These are phyloP conservation scores for Coniochaeta prunicola DNA, from an alignment of 2,329 filamentous ascomycete species.

Conservation along the genomic window DNA sequence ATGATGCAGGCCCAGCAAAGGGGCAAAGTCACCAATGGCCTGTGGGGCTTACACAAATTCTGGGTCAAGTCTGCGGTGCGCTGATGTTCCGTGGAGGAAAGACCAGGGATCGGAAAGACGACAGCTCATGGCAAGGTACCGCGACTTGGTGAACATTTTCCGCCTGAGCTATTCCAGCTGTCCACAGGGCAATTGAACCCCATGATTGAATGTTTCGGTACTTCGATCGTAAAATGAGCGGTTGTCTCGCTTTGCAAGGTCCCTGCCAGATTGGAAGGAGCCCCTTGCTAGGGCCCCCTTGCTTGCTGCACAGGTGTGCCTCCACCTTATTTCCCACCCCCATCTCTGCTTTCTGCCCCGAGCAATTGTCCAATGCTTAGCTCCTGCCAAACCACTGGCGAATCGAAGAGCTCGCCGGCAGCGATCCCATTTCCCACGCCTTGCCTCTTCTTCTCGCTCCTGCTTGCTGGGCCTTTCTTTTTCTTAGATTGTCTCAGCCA, in stretches of 20 bases:
- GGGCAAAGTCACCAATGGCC: neutral
- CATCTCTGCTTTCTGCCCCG: neutral
- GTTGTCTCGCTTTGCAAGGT: neutral
- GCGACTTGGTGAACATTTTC: neutral
- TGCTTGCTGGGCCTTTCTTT: neutral
- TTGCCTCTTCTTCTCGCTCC: neutral
- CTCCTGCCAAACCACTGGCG: neutral
- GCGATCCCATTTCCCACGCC: conserved; percentile 2
- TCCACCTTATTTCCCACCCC: conserved; percentile 3
- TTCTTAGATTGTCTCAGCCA: neutral
- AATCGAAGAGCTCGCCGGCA: neutral
- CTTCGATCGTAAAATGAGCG: neutral
- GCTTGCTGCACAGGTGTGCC: neutral
- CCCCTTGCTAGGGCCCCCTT: neutral
- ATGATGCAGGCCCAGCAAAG: neutral
- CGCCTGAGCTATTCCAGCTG: neutral
- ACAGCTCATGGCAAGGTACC: neutral
- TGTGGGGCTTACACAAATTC: neutral
- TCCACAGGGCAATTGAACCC: neutral
- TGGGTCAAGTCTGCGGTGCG: neutral
- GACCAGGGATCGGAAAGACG: neutral
- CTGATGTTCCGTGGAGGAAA: neutral
- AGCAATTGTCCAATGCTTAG: conserved; percentile 2
- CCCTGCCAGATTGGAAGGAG: neutral
- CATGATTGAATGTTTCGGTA: neutral